These are phyloP conservation scores for Hamigera avellanea DNA, from an alignment of 495 filamentous ascomycete genomes.

Conservation along the genomic window DNA sequence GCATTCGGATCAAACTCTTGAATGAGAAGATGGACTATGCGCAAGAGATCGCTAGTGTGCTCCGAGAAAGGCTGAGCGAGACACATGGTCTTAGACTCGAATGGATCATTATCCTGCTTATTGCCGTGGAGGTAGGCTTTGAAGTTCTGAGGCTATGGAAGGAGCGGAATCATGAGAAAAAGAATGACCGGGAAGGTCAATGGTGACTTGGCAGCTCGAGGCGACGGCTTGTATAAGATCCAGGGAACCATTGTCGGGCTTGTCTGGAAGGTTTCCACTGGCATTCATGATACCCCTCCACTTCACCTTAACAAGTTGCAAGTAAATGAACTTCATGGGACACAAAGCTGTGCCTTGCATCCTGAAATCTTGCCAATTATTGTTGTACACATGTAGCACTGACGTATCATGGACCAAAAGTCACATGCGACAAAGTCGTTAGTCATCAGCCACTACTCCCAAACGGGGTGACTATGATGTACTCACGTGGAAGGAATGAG, in stretches of 20 bases:
- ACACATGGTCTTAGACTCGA: constrained; percentile 79
- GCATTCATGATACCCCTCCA: constrained; percentile 9
- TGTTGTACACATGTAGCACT: too few relatives aligned
- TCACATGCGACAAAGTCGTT: neutral
- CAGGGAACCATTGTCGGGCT: constrained; percentile 1
- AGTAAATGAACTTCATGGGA: too few relatives aligned
- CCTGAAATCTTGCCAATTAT: too few relatives aligned
- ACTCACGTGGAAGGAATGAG: constrained; percentile 1
- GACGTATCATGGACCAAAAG: too few relatives aligned
- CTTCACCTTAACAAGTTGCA: neutral
- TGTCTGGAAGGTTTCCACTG: neutral
- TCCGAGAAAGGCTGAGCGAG: constrained; percentile 82
- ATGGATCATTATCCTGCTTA: constrained; percentile 93
- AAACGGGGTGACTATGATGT: neutral
- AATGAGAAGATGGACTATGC: constrained; percentile 99
- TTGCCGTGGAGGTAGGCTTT: constrained; percentile 78
- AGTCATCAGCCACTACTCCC: constrained; percentile 5
- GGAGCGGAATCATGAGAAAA: constrained; percentile 38
- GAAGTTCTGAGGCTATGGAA: constrained; percentile 52
- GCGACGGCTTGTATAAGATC: neutral
- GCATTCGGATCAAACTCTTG: constrained; percentile 80
- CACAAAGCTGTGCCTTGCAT: too few relatives aligned
- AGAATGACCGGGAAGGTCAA: constrained; percentile 21
- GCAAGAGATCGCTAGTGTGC: constrained; percentile 82
- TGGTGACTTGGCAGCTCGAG: constrained; percentile 1